Percentiles rank a stretch among this genome's conserved stretches.
Evolutionary conservation across 441 rosid genomes (phyloP).

Genomic region (Syzygium malaccense): DNA sequence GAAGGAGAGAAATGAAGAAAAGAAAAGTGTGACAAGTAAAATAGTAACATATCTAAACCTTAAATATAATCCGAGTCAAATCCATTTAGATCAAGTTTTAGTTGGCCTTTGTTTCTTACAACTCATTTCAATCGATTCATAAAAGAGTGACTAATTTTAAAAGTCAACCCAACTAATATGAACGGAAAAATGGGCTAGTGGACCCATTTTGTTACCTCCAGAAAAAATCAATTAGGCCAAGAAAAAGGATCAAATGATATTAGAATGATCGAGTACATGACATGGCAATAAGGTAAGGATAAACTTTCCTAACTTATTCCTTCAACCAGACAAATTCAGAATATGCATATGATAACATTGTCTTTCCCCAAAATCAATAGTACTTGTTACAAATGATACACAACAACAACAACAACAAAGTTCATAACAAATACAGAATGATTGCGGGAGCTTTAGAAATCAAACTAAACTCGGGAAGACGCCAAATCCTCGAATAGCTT

Average conservation of each 20-base stretch:
- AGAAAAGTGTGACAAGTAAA: background rate
- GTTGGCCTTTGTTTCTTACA: background rate
- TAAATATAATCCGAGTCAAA: too few relatives aligned
- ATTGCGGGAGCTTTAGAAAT: too few relatives aligned
- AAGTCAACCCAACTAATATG: background rate
- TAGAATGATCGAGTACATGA: background rate
- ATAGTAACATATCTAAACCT: too few relatives aligned
- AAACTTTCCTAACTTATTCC: too few relatives aligned
- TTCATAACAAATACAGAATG: too few relatives aligned
- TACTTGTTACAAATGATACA: background rate
- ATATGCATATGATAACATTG: accelerated
- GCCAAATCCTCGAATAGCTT: accelerated
- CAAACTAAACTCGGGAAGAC: background rate
- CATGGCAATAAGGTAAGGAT: background rate
- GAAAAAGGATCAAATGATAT: too few relatives aligned
- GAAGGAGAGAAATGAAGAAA: background rate
- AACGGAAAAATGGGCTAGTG: background rate
- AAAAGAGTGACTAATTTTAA: background rate
- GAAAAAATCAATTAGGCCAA: background rate
- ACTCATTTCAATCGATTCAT: background rate
- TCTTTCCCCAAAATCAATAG: too few relatives aligned
- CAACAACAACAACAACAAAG: too few relatives aligned
- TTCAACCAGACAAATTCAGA: too few relatives aligned
- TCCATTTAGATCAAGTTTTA: background rate
- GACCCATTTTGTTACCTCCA: background rate